Evolutionary conservation across 2,329 filamentous ascomycete species (phyloP).

Genomic region (Didymella keratinophila): DNA sequence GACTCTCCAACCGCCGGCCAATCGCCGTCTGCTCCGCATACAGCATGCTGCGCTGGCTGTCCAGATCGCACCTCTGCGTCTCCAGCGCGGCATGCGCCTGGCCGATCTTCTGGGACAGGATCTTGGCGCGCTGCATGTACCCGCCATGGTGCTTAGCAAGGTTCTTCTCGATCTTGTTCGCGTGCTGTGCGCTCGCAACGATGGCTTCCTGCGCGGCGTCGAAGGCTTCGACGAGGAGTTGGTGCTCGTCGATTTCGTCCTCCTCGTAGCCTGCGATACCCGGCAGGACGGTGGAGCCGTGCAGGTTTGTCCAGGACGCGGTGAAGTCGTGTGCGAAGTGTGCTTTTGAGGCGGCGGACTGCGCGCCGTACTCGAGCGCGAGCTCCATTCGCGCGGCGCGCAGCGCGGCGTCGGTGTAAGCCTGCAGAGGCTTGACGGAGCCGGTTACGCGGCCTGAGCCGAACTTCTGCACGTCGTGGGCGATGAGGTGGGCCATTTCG

Average conservation of each 20-base stretch:
- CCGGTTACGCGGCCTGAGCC: slow-evolving; percentile 71
- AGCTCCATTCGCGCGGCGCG: slow-evolving; percentile 80
- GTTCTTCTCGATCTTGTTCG: slow-evolving; percentile 92
- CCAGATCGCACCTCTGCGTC: slow-evolving; percentile 74
- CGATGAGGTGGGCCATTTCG: slow-evolving; percentile 82
- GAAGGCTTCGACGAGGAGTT: slow-evolving; percentile 74
- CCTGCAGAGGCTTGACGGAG: slow-evolving; percentile 65
- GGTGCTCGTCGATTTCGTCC: slow-evolving; percentile 74
- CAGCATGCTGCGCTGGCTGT: slow-evolving; percentile 77
- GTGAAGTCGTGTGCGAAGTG: slow-evolving; percentile 54
- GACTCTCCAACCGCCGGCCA: slow-evolving; percentile 71
- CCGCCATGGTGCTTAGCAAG: slow-evolving; percentile 86
- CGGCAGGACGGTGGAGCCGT: slow-evolving; percentile 65
- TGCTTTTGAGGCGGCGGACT: slow-evolving; percentile 57
- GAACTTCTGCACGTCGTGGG: slow-evolving; percentile 82
- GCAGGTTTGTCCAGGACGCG: slow-evolving; percentile 60
- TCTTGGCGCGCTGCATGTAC: slow-evolving; percentile 86
- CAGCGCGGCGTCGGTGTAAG: slow-evolving; percentile 74
- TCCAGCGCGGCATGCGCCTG: slow-evolving; percentile 78
- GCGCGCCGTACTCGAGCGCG: slow-evolving; percentile 68
- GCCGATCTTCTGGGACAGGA: slow-evolving; percentile 77
- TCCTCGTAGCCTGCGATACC: slow-evolving; percentile 83
- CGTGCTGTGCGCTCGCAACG: slow-evolving; percentile 75
- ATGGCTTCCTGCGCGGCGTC: slow-evolving; percentile 78
- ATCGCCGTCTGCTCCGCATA: slow-evolving; percentile 82